phyloP scores from a whole-genome alignment of 768 basidiomycete species.

The Lenzites betulinus region DNA sequence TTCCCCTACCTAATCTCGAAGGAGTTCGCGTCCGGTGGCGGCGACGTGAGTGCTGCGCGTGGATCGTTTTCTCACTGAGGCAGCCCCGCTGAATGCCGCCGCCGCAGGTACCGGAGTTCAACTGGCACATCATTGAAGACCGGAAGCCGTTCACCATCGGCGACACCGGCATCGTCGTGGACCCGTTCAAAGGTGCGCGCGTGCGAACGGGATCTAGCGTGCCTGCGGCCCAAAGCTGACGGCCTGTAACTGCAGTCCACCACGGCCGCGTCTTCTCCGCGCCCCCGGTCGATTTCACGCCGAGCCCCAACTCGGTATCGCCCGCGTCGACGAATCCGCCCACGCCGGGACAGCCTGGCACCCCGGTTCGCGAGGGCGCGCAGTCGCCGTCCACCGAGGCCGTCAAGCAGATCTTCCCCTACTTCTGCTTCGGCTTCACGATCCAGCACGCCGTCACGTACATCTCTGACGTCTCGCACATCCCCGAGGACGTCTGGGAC shows the following conservation, averaged over 20 bases:
- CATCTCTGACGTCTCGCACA: slow-evolving; percentile 80
- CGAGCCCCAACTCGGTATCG: slow-evolving; percentile 42
- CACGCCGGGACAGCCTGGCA: slow-evolving; percentile 26
- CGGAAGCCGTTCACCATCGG: slow-evolving; percentile 66
- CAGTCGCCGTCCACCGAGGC: slow-evolving; percentile 4
- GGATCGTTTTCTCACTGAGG: background rate
- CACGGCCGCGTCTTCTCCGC: slow-evolving; percentile 68
- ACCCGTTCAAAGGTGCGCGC: slow-evolving; percentile 64
- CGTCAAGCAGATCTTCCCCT: slow-evolving; percentile 47
- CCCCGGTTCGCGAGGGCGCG: slow-evolving; percentile 19
- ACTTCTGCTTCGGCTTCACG: slow-evolving; percentile 69
- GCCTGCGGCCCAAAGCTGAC: slow-evolving; percentile 1
- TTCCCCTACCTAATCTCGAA: slow-evolving; percentile 84
- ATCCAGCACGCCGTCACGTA: slow-evolving; percentile 70
- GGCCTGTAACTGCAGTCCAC: slow-evolving; percentile 49
- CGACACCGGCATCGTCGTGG: slow-evolving; percentile 61
- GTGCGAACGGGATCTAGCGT: background rate
- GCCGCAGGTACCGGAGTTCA: slow-evolving; percentile 73
- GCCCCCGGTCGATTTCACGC: slow-evolving; percentile 40
- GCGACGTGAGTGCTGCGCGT: slow-evolving; percentile 53
- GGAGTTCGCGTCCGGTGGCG: slow-evolving; percentile 78
- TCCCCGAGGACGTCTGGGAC: slow-evolving; percentile 73
- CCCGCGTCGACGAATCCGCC: slow-evolving; percentile 33
- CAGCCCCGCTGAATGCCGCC: slow-evolving; percentile 1
- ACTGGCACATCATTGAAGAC: slow-evolving; percentile 80